Evolutionary conservation across 2,329 filamentous ascomycete genomes (phyloP).

Genomic region (Pseudocercospora vitis): DNA sequence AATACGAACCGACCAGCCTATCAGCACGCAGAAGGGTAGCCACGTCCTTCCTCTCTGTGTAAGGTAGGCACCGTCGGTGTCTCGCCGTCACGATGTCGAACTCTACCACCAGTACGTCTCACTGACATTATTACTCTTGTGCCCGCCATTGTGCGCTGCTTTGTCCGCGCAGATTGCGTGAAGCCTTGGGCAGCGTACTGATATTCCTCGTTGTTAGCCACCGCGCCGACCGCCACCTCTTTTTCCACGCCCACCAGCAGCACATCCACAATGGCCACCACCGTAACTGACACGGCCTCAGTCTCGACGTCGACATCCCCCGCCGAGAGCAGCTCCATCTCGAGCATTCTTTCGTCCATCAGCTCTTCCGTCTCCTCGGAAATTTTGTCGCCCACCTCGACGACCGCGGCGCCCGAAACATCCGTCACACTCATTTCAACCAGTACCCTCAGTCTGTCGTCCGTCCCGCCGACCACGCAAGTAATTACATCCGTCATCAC

Average conservation of each 20-base stretch:
- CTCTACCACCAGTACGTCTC: slow-evolving; percentile 10
- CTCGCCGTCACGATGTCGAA: slow-evolving; percentile 1
- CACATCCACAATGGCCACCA: slow-evolving; percentile 18
- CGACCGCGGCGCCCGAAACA: slow-evolving; percentile 8
- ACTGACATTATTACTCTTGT: background rate
- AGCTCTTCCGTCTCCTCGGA: slow-evolving; percentile 20
- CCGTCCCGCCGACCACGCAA: slow-evolving; percentile 24
- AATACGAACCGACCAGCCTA: background rate
- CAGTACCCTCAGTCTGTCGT: slow-evolving; percentile 19
- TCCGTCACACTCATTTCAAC: slow-evolving; percentile 11
- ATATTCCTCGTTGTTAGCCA: slow-evolving; percentile 1
- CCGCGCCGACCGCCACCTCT: slow-evolving; percentile 6
- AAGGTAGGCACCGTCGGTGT: background rate
- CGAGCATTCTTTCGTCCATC: slow-evolving; percentile 19
- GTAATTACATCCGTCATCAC: slow-evolving; percentile 26
- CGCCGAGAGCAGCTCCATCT: slow-evolving; percentile 13
- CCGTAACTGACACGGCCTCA: slow-evolving; percentile 6
- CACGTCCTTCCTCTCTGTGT: slow-evolving; percentile 3
- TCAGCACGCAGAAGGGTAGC: background rate
- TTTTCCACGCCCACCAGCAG: slow-evolving; percentile 5
- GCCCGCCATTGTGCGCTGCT: slow-evolving; percentile 5
- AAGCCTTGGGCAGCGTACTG: slow-evolving; percentile 2
- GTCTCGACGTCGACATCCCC: background rate
- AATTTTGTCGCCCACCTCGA: slow-evolving; percentile 11
- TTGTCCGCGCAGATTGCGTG: slow-evolving; percentile 9